Conservation (phyloP, 805 yeast species). For the Starmerella stigmatis region DNA sequence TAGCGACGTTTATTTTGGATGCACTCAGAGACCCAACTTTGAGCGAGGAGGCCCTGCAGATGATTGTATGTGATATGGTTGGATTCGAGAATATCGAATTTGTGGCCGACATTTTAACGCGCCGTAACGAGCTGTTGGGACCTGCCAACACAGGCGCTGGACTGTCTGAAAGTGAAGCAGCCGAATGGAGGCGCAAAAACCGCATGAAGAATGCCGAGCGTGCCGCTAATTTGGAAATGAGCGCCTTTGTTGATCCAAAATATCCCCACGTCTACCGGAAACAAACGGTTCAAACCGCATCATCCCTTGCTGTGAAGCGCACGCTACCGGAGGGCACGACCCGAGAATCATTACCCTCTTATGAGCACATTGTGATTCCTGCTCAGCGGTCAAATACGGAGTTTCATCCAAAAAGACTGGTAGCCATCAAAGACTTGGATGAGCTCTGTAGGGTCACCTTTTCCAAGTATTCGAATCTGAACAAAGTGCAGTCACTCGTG, state of each 20-base stretch:
- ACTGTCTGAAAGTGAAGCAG: conserved; percentile 15
- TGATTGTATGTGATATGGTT: conserved; percentile 61
- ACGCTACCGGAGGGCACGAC: conserved; percentile 74
- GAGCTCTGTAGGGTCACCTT: conserved; percentile 75
- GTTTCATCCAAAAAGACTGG: conserved; percentile 38
- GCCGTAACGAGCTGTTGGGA: conserved; percentile 22
- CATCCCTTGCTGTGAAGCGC: conserved; percentile 67
- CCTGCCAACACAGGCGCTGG: conserved; percentile 17
- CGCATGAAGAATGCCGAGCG: conserved; percentile 18
- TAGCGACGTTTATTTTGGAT: conserved; percentile 8
- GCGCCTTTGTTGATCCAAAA: conserved; percentile 34
- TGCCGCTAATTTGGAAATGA: conserved; percentile 23
- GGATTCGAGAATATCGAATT: conserved; percentile 83
- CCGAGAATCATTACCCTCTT: conserved; percentile 33
- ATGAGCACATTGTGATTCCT: conserved; percentile 82
- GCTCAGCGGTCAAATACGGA: conserved; percentile 34
- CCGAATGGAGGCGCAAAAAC: conserved; percentile 18
- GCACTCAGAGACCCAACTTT: conserved; percentile 29
- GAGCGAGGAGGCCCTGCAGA: conserved; percentile 51
- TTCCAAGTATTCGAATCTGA: conserved; percentile 61
- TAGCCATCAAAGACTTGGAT: conserved; percentile 57
- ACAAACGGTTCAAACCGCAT: conserved; percentile 53
- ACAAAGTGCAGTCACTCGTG: conserved; percentile 82
- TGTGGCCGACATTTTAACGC: conserved; percentile 50
- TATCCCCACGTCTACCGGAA: conserved; percentile 84